Conservation (phyloP, 371 early-diverging fungal genomes). For the Polyrhizophydium stewartii region DNA sequence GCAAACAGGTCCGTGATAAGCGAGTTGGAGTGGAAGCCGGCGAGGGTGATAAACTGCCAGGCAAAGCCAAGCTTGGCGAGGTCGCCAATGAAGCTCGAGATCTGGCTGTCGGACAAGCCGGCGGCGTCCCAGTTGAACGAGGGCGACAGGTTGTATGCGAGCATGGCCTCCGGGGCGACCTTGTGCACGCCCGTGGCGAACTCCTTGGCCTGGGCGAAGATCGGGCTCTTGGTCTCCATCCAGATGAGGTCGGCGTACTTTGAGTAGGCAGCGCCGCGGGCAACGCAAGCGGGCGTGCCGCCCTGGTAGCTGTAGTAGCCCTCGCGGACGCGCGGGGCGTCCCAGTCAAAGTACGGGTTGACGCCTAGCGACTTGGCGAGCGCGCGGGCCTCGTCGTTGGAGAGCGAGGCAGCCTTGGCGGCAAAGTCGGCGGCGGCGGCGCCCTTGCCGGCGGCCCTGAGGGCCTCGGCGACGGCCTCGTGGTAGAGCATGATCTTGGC, state of each 20-base stretch:
- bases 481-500: slow-evolving; percentile 84
- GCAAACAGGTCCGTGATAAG: slow-evolving; percentile 83
- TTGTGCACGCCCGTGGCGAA: slow-evolving; percentile 81
- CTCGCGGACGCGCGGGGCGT: slow-evolving; percentile 87
- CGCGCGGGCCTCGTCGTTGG: slow-evolving; percentile 77
- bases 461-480: slow-evolving; percentile 76
- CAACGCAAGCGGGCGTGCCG: slow-evolving; percentile 86
- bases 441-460: slow-evolving; percentile 51
- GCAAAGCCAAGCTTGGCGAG: slow-evolving; percentile 91
- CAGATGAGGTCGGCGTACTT: slow-evolving; percentile 93
- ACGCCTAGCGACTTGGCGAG: slow-evolving; percentile 78
- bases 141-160: slow-evolving; percentile 96
- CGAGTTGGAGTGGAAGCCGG: slow-evolving; percentile 94
- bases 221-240: slow-evolving; percentile 98
- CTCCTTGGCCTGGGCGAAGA: slow-evolving; percentile 85
- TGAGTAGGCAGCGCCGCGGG: slow-evolving; percentile 85
- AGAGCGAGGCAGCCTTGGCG: slow-evolving; percentile 55
- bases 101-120: slow-evolving; percentile 87
- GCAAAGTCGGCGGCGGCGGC: slow-evolving; percentile 50
- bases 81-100: slow-evolving; percentile 72
- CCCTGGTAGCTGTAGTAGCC: slow-evolving; percentile 95
- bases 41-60: slow-evolving; percentile 98
- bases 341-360: slow-evolving; percentile 90
- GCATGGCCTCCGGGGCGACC: slow-evolving; percentile 56
- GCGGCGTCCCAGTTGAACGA: slow-evolving; percentile 99